Percentiles rank a stretch among this genome's conserved stretches.
These are phyloP conservation scores for Cladophialophora carrionii DNA, from an alignment of 2,329 filamentous ascomycete genomes.

Conservation along the genomic window DNA sequence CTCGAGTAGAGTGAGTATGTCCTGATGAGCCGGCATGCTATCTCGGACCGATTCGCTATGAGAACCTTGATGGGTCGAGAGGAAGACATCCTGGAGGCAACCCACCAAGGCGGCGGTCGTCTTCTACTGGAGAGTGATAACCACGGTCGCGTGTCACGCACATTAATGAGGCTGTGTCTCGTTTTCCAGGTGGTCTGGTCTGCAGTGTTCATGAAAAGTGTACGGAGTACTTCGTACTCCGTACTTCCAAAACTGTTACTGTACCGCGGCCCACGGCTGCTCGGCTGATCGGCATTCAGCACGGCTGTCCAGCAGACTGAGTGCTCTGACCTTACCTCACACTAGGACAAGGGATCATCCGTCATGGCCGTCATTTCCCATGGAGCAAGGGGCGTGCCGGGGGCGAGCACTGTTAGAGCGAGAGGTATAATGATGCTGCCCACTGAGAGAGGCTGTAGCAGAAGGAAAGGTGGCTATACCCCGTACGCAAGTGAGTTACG, in stretches of 20 bases:
- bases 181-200: conserved; percentile 20
- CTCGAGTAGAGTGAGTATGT: conserved; percentile 90
- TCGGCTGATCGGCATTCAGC: conserved; percentile 16
- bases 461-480: no score
- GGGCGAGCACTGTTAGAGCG: no score
- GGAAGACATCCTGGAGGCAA: conserved; percentile 28
- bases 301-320: neutral
- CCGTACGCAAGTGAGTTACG: no score
- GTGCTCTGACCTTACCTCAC: neutral
- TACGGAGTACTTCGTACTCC: no score
- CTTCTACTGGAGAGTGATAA: conserved; percentile 28
- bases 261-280: conserved; percentile 19
- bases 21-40: conserved; percentile 88
- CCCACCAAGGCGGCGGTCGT: conserved; percentile 20
- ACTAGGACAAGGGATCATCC: neutral
- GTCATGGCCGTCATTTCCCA: neutral
- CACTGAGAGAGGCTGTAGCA: no score
- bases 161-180: conserved; percentile 26
- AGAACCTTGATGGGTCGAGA: conserved; percentile 91
- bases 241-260: conserved; percentile 19
- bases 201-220: neutral
- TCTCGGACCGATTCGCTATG: conserved; percentile 98
- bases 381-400: no score
- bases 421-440: no score
- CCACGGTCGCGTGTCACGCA: conserved; percentile 22